Evolutionary conservation across 2,329 filamentous ascomycete genomes (phyloP), one percentile per base, ranked within the genome.

Genomic region (Arthrobotrys conoides): DNA sequence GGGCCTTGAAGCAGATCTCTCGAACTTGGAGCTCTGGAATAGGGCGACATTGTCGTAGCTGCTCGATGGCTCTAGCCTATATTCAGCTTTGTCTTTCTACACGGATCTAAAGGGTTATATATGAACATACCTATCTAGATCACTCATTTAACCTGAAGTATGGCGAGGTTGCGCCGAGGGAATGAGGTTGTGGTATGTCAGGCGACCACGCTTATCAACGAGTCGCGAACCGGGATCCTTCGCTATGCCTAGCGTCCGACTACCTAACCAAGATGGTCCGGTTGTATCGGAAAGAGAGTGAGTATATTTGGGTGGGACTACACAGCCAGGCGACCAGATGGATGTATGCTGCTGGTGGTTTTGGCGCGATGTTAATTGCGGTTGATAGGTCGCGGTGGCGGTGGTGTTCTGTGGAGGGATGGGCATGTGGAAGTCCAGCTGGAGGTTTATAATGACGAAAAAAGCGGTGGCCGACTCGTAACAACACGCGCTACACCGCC

Each of bases 11-110:
- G 86, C 96, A 98, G 82, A 99, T 89, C 86, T 99, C 95, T 84
- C 95, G 92, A 79, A 99, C 96, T 86, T 98, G 93, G 48, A 91
- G 88, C 87, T 99, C 96, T 80, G 96, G 95, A 82, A 99, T 99
- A 70, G 95, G 94, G 80, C 94, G 93, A 86, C 96, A 99, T 84
- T 94, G 92, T 87, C 96, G 93, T 83, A 99, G 88, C 86, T 97
- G 94, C 84, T 93, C 92, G 84, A 99, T 99, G 76, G 94, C 94
- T 86, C 95, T 97, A 81, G 20, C 63, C 41, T 41, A 49, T 38
- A 30, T 49, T 44, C 30, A 59, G 49, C 24, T 33, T 44, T 49
- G 20, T 33, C 16, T 10, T 44, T 27, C 57, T 27, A 48, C 53
- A 48, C 61, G 63, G 75, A 36, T 30, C 53, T 9, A 69, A 20